Conservation (phyloP, 2,329 filamentous ascomycete genomes). For the Chaetomiaceae sp. region DNA sequence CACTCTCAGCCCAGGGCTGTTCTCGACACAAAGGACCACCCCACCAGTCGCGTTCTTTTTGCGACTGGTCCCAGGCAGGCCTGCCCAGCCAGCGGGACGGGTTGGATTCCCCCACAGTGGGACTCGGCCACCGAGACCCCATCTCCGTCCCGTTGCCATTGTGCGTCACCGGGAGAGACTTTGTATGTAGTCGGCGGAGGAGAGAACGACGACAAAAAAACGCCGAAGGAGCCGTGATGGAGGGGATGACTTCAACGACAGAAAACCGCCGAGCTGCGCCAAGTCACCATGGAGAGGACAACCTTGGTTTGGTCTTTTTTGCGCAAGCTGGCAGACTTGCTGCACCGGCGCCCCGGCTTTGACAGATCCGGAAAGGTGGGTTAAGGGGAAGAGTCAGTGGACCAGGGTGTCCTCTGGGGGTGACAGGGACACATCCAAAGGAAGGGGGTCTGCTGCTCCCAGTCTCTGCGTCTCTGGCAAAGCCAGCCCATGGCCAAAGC, state of each 20-base stretch:
- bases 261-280: constrained; percentile 2
- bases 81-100: background rate
- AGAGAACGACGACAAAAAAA: background rate
- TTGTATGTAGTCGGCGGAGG: no score
- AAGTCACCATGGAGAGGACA: background rate
- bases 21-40: background rate
- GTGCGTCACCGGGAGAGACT: background rate
- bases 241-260: background rate
- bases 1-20: background rate
- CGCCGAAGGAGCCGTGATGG: background rate
- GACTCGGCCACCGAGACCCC: background rate
- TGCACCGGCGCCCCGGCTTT: constrained; percentile 9
- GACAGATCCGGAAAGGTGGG: constrained; percentile 19
- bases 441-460: constrained; percentile 18
- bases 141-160: background rate
- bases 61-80: background rate
- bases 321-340: constrained; percentile 2
- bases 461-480: no score
- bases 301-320: background rate
- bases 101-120: constrained; percentile 6
- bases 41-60: background rate
- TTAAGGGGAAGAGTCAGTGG: background rate
- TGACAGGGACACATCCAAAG: background rate
- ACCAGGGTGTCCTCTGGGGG: constrained; percentile 1
- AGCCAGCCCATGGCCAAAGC: constrained; percentile 10